These are phyloP conservation scores for Aspergillus bertholletiae DNA, from an alignment of 495 filamentous ascomycete species.

Conservation along the genomic window DNA sequence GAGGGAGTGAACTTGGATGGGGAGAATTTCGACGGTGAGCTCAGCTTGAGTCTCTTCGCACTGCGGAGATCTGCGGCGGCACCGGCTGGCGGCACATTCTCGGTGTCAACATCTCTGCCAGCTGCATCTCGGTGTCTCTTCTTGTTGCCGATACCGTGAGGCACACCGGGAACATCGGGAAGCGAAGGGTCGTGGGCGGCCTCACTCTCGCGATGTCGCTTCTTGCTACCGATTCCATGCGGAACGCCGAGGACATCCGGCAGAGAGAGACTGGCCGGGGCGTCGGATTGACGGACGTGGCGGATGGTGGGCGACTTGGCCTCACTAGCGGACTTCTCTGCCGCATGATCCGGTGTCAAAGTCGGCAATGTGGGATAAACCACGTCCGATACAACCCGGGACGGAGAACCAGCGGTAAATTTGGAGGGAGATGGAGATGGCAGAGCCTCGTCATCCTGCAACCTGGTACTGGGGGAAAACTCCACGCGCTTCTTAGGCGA, in stretches of 20 bases:
- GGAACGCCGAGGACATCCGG: slow-evolving; percentile 46
- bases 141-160: slow-evolving; percentile 72
- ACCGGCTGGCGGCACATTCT: slow-evolving; percentile 42
- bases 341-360: slow-evolving; percentile 33
- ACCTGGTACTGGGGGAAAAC: slow-evolving; percentile 53
- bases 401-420: slow-evolving; percentile 25
- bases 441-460: slow-evolving; percentile 32
- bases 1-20: slow-evolving; percentile 36
- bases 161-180: slow-evolving; percentile 43
- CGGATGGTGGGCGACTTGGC: slow-evolving; percentile 30
- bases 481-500: slow-evolving; percentile 59
- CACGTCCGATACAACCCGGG: slow-evolving; percentile 30
- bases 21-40: slow-evolving; percentile 31
- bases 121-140: slow-evolving; percentile 58
- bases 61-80: slow-evolving; percentile 34
- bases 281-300: slow-evolving; percentile 33
- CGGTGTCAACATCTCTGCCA: slow-evolving; percentile 34
- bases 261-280: slow-evolving; percentile 8
- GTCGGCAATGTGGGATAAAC: slow-evolving; percentile 41
- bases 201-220: slow-evolving; percentile 52
- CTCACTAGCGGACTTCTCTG: slow-evolving; percentile 1
- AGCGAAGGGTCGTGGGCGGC: slow-evolving; percentile 16
- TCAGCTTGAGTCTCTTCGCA: slow-evolving; percentile 42
- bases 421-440: slow-evolving; percentile 45
- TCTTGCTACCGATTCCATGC: slow-evolving; percentile 72